phyloP scores from a whole-genome alignment of 495 filamentous ascomycete genomes.

The Halenospora varia region DNA sequence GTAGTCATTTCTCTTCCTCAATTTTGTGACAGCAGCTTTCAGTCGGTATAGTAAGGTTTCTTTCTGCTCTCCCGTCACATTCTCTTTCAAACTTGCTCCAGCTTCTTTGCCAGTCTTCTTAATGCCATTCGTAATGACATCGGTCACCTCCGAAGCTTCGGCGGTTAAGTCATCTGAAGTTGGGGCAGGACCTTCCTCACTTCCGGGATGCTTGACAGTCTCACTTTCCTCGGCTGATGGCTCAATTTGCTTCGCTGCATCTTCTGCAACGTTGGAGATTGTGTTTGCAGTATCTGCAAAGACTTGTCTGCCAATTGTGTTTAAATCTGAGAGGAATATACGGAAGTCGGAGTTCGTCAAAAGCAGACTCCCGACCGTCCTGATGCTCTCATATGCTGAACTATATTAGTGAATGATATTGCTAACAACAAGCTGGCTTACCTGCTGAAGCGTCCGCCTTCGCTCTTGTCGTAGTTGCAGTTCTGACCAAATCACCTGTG shows the following conservation, averaged over 20 bases:
- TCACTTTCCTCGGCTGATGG: slow-evolving; percentile 60
- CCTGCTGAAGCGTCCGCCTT: slow-evolving; percentile 77
- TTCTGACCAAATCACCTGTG: slow-evolving; percentile 50
- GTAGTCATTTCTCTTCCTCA: slow-evolving; percentile 76
- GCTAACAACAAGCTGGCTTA: slow-evolving; percentile 31
- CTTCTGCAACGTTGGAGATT: slow-evolving; percentile 64
- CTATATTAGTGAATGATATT: background rate
- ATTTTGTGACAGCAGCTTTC: slow-evolving; percentile 68
- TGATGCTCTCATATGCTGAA: slow-evolving; percentile 75
- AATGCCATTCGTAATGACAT: slow-evolving; percentile 59
- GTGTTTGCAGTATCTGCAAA: slow-evolving; percentile 83
- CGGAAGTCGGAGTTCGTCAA: slow-evolving; percentile 90
- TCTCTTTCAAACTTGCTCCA: slow-evolving; percentile 60
- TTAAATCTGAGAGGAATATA: slow-evolving; percentile 78
- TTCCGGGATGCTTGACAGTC: slow-evolving; percentile 51
- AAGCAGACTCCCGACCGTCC: slow-evolving; percentile 76
- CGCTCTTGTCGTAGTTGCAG: slow-evolving; percentile 59
- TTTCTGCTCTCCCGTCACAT: slow-evolving; percentile 64
- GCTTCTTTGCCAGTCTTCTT: slow-evolving; percentile 63
- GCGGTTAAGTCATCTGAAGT: slow-evolving; percentile 56
- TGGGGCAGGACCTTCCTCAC: slow-evolving; percentile 50
- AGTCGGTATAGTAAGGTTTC: slow-evolving; percentile 70
- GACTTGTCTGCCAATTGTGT: slow-evolving; percentile 74
- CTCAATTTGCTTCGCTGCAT: slow-evolving; percentile 66
- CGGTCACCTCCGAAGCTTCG: slow-evolving; percentile 58